These are phyloP conservation scores for Carex myosuroides DNA, from an alignment of 176 grass and related monocot species.

Conservation along the genomic window DNA sequence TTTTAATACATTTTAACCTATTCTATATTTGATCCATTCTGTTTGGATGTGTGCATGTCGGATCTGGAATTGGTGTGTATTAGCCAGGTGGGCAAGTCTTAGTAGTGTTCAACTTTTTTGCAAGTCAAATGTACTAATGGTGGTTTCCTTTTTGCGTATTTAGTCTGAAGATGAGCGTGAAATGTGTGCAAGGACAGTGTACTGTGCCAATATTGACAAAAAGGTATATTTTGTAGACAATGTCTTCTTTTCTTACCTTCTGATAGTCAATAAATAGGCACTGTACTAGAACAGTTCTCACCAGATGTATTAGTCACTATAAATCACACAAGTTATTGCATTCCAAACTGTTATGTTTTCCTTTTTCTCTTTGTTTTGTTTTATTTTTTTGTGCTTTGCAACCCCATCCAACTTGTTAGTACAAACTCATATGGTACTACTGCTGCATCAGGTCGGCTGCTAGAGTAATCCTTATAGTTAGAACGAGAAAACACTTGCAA, in stretches of 20 bases:
- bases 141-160: slow-evolving; percentile 4
- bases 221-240: slow-evolving; percentile 49
- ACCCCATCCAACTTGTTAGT: background rate
- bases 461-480: background rate
- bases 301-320: background rate
- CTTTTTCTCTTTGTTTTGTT: slow-evolving; percentile 14
- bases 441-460: background rate
- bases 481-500: background rate
- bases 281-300: background rate
- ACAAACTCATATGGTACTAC: background rate
- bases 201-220: slow-evolving; percentile 99
- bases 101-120: background rate
- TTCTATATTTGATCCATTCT: background rate
- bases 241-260: background rate
- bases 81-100: slow-evolving; percentile 11
- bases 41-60: background rate
- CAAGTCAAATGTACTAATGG: background rate
- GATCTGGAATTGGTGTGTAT: background rate
- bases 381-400: background rate
- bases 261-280: background rate
- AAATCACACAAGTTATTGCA: background rate
- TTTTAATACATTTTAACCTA: background rate
- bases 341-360: background rate
- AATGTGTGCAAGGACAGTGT: slow-evolving; percentile 98
- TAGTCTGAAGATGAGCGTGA: slow-evolving; percentile 98